A percentile compares a stretch with the other conserved stretches of the same genome.
Conservation (phyloP, 1,139 yeast genomes). For the Tardiomyces blankii region DNA sequence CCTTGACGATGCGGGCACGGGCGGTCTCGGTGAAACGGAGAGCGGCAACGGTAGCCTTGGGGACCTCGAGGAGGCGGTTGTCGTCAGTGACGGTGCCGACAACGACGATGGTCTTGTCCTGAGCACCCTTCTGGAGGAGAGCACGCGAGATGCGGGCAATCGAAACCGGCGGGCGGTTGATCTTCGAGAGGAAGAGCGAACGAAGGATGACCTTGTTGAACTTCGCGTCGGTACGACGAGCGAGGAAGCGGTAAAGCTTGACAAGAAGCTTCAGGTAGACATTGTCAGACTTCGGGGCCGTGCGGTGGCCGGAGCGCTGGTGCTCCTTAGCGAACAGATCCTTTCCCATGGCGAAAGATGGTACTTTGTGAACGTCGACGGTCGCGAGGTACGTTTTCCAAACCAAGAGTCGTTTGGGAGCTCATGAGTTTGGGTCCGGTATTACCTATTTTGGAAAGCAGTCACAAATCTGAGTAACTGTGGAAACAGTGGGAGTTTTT, state of each 20-base stretch:
- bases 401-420: neutral
- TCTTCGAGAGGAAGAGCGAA: conserved; percentile 93
- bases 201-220: conserved; percentile 97
- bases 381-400: neutral
- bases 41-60: conserved; percentile 98
- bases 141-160: conserved; percentile 85
- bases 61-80: conserved; percentile 85
- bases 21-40: conserved; percentile 99
- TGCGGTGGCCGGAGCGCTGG: conserved; percentile 91
- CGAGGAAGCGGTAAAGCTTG: conserved; percentile 96
- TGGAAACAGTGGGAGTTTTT: neutral
- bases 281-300: conserved; percentile 98
- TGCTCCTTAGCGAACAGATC: conserved; percentile 97
- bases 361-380: conserved; percentile 1
- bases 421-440: neutral
- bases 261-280: conserved; percentile 97
- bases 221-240: conserved; percentile 97
- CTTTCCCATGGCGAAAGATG: conserved; percentile 65
- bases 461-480: neutral
- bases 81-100: conserved; percentile 99
- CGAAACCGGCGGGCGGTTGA: conserved; percentile 99
- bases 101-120: conserved; percentile 90
- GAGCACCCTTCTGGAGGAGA: conserved; percentile 72
- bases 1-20: conserved; percentile 92
- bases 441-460: neutral